Base-by-base conservation (phyloP, 139 green algal genomes). In the Coelastrella sp. region DNA sequence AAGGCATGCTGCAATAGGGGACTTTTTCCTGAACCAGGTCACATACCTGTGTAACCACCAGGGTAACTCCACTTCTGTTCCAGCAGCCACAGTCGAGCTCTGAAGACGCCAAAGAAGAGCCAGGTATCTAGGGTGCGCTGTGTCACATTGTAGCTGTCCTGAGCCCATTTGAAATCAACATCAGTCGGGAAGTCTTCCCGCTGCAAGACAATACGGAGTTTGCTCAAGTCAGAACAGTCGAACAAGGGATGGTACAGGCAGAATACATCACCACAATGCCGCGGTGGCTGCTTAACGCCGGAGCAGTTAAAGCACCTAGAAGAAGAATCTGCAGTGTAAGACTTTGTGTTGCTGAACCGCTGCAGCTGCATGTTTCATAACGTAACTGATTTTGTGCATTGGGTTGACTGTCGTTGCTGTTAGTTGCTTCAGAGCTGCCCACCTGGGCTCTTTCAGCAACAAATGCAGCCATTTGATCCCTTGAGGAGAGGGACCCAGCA, bases 31-130 rank as follows among this genome's bases (percentile, higher is more conserved):
- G 35, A 49, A 49, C 35, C 35, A 49, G 35, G 35, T 49, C 35
- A 6, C 70, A 11, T 60, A 86, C 87, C 87, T 90, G 87, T 90
- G 60, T 68, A 86, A 14, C 88, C 88, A 68, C 95, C 96, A 8
- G 92, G 27, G 89, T 98, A 98, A 14, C 84, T 94, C 96, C 97
- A 98, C 84, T 96, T 96, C 84, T 96, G 89, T 59, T 99, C 95
- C n/a, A 97, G 89, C 82, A 98, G 92, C 68, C 78, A 98, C n/a
- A 98, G 92, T 20, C 93, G 93, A 0, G 93, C 75, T 4, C 97
- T 92, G 91, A 98, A 94, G 11, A 91, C 56, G 7, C 95, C 83
- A 88, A 98, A 96, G 92, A 98, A 98, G n/a, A 81, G 81, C 97
- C 97, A 99, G 24, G 97, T 97, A 91, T 97, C 95, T 4, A 96